Conservation (phyloP, 2,329 filamentous ascomycete species). For the Botrytis squamosa region DNA sequence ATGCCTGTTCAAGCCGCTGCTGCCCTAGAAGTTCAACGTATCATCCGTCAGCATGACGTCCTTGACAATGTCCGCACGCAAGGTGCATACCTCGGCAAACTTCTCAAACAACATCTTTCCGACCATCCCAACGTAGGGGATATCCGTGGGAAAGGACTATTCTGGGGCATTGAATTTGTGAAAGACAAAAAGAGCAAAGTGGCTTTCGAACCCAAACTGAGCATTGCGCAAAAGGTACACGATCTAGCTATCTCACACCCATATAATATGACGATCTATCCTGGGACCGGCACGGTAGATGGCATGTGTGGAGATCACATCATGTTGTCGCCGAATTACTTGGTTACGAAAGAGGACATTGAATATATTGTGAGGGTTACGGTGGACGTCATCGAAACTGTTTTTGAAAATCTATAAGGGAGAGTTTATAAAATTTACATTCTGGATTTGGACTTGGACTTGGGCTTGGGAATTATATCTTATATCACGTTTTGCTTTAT, state of each 20-base stretch:
- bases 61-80: slow-evolving; percentile 56
- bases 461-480: not conserved
- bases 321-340: slow-evolving; percentile 61
- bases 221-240: slow-evolving; percentile 50
- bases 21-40: slow-evolving; percentile 60
- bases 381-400: slow-evolving; percentile 29
- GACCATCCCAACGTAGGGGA: slow-evolving; percentile 55
- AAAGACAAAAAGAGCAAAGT: slow-evolving; percentile 49
- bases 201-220: slow-evolving; percentile 46
- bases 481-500: not conserved
- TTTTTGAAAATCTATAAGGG: slow-evolving; percentile 27
- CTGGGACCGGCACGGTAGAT: slow-evolving; percentile 54
- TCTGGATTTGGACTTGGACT: not conserved
- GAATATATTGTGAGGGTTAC: slow-evolving; percentile 51
- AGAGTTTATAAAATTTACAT: not conserved
- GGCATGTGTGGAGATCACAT: slow-evolving; percentile 61
- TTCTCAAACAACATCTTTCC: slow-evolving; percentile 46
- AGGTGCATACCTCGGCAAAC: slow-evolving; percentile 49
- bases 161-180: slow-evolving; percentile 58
- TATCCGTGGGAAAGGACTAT: slow-evolving; percentile 59
- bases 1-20: slow-evolving; percentile 60
- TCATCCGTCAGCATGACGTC: slow-evolving; percentile 56
- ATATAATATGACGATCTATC: slow-evolving; percentile 59
- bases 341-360: slow-evolving; percentile 53
- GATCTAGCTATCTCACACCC: slow-evolving; percentile 43